A percentile compares a stretch with the other conserved stretches of the same genome.
Conservation (phyloP, 352 stramenopile species). For the Phytophthora ramorum region DNA sequence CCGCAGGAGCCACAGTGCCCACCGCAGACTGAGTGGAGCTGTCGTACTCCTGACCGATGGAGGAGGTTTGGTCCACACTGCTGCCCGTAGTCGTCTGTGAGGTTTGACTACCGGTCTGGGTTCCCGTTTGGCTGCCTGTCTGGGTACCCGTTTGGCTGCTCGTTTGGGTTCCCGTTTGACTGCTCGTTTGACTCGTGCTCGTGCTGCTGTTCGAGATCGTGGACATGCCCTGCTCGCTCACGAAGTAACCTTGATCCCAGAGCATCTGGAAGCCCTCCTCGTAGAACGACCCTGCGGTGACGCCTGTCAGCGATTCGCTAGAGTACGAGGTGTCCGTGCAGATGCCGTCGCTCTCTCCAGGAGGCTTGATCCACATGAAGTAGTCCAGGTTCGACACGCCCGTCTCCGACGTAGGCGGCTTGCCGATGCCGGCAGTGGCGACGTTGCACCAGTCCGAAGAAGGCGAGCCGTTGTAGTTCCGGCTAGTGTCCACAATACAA, state of each 20-base stretch:
- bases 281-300: constrained; percentile 64
- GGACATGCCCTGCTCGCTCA: constrained; percentile 39
- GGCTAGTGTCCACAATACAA: constrained; percentile 73
- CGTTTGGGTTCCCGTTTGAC: constrained; percentile 3
- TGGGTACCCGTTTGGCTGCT: constrained; percentile 15
- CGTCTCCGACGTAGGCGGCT: constrained; percentile 55
- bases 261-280: constrained; percentile 55
- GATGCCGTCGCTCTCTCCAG: constrained; percentile 68
- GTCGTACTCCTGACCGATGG: constrained; percentile 17
- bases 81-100: constrained; percentile 14
- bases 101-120: constrained; percentile 13
- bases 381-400: constrained; percentile 64
- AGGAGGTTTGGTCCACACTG: constrained; percentile 17
- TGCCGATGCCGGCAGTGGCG: constrained; percentile 59
- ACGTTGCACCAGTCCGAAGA: constrained; percentile 78
- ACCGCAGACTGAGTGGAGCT: constrained; percentile 23
- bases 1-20: constrained; percentile 25
- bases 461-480: constrained; percentile 55
- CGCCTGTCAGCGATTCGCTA: constrained; percentile 38
- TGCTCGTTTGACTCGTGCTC: constrained; percentile 26
- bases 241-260: constrained; percentile 79
- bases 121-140: not conserved
- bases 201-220: constrained; percentile 27
- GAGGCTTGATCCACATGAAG: constrained; percentile 74
- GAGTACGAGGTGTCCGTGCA: constrained; percentile 54